A percentile compares a stretch with the other conserved stretches of the same genome.
Conservation (phyloP, 768 basidiomycete genomes). For the Gymnopilus junonius region DNA sequence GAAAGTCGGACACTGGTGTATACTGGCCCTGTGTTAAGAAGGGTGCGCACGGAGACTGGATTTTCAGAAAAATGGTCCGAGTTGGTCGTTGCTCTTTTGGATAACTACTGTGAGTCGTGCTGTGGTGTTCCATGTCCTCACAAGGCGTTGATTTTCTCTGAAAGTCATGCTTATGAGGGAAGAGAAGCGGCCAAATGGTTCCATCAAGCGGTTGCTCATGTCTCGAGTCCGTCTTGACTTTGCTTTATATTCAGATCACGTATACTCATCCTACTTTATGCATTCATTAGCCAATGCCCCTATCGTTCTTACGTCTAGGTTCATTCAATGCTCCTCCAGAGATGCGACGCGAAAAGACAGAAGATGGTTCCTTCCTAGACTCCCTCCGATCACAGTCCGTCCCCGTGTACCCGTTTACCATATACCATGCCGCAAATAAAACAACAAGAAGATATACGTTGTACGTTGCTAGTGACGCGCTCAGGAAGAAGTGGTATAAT, state of each 20-base stretch:
- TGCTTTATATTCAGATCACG: background rate
- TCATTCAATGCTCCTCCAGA: conserved; percentile 65
- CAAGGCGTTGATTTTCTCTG: conserved; percentile 4
- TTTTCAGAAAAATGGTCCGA: conserved; percentile 71
- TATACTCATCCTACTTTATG: background rate
- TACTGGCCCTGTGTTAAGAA: conserved; percentile 65
- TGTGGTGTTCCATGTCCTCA: background rate
- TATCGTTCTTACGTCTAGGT: conserved; percentile 78
- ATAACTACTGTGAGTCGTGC: conserved; percentile 69
- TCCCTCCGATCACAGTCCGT: conserved; percentile 54
- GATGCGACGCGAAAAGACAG: conserved; percentile 61
- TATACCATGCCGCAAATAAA: conserved; percentile 70
- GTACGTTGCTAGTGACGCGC: conserved; percentile 60
- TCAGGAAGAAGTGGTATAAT: conserved; percentile 66
- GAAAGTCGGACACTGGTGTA: conserved; percentile 75
- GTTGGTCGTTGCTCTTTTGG: conserved; percentile 66
- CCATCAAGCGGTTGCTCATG: conserved; percentile 55
- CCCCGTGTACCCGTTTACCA: conserved; percentile 74
- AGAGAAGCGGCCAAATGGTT: conserved; percentile 54
- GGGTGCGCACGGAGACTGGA: conserved; percentile 64
- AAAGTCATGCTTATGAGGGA: conserved; percentile 72
- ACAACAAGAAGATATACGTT: conserved; percentile 70
- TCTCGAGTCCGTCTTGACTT: conserved; percentile 59
- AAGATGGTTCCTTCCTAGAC: conserved; percentile 62
- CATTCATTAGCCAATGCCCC: conserved; percentile 68